Conservation (phyloP, 192 early-diverging fungal species). For the Geranomyces variabilis region DNA sequence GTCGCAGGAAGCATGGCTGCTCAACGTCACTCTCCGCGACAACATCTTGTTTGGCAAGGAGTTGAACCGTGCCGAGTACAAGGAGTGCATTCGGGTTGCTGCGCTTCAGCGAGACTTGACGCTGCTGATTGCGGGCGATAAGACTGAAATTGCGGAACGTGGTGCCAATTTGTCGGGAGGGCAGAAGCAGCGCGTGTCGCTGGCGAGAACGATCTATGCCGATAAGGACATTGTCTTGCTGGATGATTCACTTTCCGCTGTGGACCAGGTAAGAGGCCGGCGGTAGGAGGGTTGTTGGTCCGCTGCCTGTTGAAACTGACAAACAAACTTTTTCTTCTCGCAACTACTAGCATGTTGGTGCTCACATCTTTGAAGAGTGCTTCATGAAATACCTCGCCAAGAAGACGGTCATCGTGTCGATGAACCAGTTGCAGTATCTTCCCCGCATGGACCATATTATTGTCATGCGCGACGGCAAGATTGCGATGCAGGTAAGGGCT, state of each 20-base stretch:
- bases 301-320: no score
- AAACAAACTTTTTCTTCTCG: no score
- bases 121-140: constrained; percentile 62
- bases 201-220: constrained; percentile 80
- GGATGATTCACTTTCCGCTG: constrained; percentile 80
- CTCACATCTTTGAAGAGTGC: constrained; percentile 66
- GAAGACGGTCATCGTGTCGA: constrained; percentile 70
- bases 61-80: constrained; percentile 60
- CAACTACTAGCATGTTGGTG: constrained; percentile 62
- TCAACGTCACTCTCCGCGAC: constrained; percentile 71
- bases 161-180: constrained; percentile 74
- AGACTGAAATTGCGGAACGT: constrained; percentile 56
- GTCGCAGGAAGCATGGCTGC: constrained; percentile 71
- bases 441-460: constrained; percentile 62
- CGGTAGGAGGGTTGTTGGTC: no score
- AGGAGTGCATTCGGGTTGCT: constrained; percentile 63
- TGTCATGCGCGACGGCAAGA: constrained; percentile 59
- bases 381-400: constrained; percentile 43
- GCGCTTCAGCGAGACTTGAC: constrained; percentile 68
- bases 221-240: constrained; percentile 78
- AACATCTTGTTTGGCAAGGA: constrained; percentile 80
- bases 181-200: constrained; percentile 71
- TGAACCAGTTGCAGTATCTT: constrained; percentile 74
- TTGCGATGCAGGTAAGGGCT: constrained; percentile 40
- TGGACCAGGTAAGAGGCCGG: no score